Evolutionary conservation across 371 early-diverging fungal species (phyloP), one percentile per base, ranked within the genome.

Genomic region (Nematocida sp.): DNA sequence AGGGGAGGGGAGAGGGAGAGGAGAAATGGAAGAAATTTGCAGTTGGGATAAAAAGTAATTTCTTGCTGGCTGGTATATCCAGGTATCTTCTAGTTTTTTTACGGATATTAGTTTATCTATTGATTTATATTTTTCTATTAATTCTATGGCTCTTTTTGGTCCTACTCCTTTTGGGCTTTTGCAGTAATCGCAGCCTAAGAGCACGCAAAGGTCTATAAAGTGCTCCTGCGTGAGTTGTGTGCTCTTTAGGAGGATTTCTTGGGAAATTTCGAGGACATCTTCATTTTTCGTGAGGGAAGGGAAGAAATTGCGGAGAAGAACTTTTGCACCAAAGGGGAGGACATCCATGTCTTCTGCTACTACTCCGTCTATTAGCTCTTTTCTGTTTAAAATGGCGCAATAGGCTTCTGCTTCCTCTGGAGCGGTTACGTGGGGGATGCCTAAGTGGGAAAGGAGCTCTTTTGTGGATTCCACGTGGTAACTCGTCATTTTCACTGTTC

Each of bases 311-410:
- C 98, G 89, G 49, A 97, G 77, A 25, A 99, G 85, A 18, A 92
- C 86, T 0, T 94, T 93, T 1, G 94, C 81, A 3, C 89, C 89
- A 84, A 98, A 99, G 1, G 95, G 91, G 60, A 99, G 85, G 0
- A 96, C 94, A 82, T 99, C 99, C 97, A 97, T 97, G 86, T 99
- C 99, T 81, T 99, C 98, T 0, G 95, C 93, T 2, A 92, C 97
- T 26, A 96, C 94, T 5, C 90, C 95, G 82, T 89, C 93, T 2
- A 97, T 97, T 77, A 87, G 87, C n/a, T 92, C 93, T 0, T 88
- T 86, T 78, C 86, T 88, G 35, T 90, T 90, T 36, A 99, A 82
- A 33, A 89, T 92, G 1, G 98, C 97, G 82, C 97, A 96, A 81
- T 94, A 95, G 1, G 99, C 98, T 81, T 99, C 99, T 1, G 99